Evolutionary conservation across 2,329 filamentous ascomycete species (phyloP).

Genomic region (Phaeosphaeria sp.): DNA sequence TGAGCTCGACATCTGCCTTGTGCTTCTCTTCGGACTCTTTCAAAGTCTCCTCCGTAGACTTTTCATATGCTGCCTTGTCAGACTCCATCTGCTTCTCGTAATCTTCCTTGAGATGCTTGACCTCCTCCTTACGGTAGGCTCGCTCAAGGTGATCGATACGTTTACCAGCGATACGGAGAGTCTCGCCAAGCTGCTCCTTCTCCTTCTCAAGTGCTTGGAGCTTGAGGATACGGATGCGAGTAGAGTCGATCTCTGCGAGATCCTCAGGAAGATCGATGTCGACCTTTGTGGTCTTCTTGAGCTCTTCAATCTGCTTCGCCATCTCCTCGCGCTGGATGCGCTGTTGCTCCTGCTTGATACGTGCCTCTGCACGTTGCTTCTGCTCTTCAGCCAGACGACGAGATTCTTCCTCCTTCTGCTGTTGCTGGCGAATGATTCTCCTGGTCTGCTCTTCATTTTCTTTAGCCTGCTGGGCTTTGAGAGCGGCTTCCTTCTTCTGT

Average conservation of each 20-base stretch:
- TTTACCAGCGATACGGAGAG: constrained; percentile 89
- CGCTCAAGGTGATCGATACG: constrained; percentile 96
- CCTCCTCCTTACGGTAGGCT: constrained; percentile 93
- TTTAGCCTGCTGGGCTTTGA: constrained; percentile 83
- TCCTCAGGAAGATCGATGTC: constrained; percentile 84
- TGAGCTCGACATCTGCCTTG: constrained; percentile 88
- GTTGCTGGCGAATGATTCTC: constrained; percentile 85
- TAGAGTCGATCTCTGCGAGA: constrained; percentile 67
- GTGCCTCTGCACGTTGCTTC: constrained; percentile 87
- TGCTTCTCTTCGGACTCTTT: constrained; percentile 86
- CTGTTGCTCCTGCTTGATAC: constrained; percentile 67
- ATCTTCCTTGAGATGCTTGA: constrained; percentile 87
- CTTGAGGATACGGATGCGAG: constrained; percentile 88
- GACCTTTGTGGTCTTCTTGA: constrained; percentile 89
- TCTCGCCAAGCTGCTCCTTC: constrained; percentile 95
- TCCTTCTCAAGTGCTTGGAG: constrained; percentile 94
- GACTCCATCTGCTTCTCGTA: constrained; percentile 81
- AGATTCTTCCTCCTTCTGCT: constrained; percentile 87
- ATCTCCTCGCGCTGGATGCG: constrained; percentile 58
- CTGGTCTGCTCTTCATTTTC: constrained; percentile 92
- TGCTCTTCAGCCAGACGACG: constrained; percentile 91
- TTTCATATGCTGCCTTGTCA: constrained; percentile 82
- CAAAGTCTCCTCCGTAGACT: constrained; percentile 77
- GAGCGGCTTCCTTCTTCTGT: constrained; percentile 96
- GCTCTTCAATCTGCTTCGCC: constrained; percentile 91